Evolutionary conservation across 2,329 filamentous ascomycete species (phyloP).

Genomic region (Fusarium nelsonii): DNA sequence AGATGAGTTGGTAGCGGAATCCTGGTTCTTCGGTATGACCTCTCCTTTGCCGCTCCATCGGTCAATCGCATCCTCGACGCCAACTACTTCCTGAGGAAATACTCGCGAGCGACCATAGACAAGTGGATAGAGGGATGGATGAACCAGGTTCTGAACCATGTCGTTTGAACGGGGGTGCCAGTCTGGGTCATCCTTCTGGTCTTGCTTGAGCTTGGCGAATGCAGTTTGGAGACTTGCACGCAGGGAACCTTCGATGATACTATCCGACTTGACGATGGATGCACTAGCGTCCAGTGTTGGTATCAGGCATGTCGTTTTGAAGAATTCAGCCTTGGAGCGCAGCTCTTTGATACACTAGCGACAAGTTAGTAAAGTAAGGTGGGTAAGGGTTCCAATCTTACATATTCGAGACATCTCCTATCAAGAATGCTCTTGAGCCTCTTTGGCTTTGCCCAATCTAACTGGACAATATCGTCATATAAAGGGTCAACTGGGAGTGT

Average conservation of each 20-base stretch:
- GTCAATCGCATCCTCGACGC: slow-evolving; percentile 38
- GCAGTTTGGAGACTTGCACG: slow-evolving; percentile 17
- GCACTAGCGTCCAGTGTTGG: slow-evolving; percentile 42
- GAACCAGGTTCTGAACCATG: slow-evolving; percentile 26
- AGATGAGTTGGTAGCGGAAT: slow-evolving; percentile 42
- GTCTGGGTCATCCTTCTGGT: slow-evolving; percentile 33
- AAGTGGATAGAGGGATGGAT: slow-evolving; percentile 41
- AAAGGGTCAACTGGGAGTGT: slow-evolving; percentile 13
- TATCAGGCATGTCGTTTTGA: slow-evolving; percentile 55
- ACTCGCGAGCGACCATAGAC: slow-evolving; percentile 49
- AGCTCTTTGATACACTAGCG: slow-evolving; percentile 55
- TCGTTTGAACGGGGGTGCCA: slow-evolving; percentile 29
- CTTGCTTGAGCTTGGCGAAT: slow-evolving; percentile 35
- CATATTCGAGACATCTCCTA: slow-evolving; percentile 33
- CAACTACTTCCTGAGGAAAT: slow-evolving; percentile 51
- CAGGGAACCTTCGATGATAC: slow-evolving; percentile 20
- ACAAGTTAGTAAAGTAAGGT: rapidly evolving
- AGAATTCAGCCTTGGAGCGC: slow-evolving; percentile 59
- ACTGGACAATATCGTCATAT: slow-evolving; percentile 14
- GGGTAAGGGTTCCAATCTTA: not conserved
- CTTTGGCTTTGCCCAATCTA: not conserved
- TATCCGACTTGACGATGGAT: slow-evolving; percentile 44
- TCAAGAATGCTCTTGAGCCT: slow-evolving; percentile 27
- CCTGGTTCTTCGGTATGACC: slow-evolving; percentile 10
- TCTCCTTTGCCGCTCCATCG: slow-evolving; percentile 43